A percentile compares a stretch with the other conserved stretches of the same genome.
Evolutionary conservation across 2,329 filamentous ascomycete genomes (phyloP).

Genomic region (Botrytis hyacinthi): DNA sequence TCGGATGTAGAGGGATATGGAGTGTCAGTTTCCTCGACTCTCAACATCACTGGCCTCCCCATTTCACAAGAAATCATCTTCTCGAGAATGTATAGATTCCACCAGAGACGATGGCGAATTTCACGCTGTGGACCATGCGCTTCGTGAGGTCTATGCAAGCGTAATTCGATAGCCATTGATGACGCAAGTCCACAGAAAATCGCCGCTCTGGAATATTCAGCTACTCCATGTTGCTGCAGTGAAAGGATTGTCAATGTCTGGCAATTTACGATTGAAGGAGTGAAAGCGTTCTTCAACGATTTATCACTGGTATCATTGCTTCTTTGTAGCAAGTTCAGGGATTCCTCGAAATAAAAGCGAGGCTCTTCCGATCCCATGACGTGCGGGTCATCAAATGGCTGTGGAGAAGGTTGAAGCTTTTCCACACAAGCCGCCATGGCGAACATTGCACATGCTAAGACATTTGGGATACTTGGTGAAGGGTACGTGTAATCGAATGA

Average conservation of each 20-base stretch:
- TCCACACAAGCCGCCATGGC: conserved; percentile 36
- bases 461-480: conserved; percentile 30
- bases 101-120: conserved; percentile 36
- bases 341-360: conserved; percentile 21
- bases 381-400: conserved; percentile 23
- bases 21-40: conserved; percentile 34
- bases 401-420: conserved; percentile 23
- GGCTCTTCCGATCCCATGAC: conserved; percentile 17
- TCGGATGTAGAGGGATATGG: conserved; percentile 35
- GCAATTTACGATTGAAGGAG: conserved; percentile 34
- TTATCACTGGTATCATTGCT: conserved; percentile 17
- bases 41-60: conserved; percentile 34
- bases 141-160: conserved; percentile 32
- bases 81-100: conserved; percentile 38
- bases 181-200: conserved; percentile 34
- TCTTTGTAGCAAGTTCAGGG: conserved; percentile 30
- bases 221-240: conserved; percentile 36
- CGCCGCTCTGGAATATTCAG: conserved; percentile 36
- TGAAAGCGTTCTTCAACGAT: conserved; percentile 28
- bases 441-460: conserved; percentile 34
- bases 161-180: conserved; percentile 37
- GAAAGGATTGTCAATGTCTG: conserved; percentile 35
- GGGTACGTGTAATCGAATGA: conserved; percentile 33
- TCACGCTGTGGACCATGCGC: conserved; percentile 31
- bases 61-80: conserved; percentile 37